Conservation (phyloP, 768 basidiomycete genomes). For the Termitomyces sp. region DNA sequence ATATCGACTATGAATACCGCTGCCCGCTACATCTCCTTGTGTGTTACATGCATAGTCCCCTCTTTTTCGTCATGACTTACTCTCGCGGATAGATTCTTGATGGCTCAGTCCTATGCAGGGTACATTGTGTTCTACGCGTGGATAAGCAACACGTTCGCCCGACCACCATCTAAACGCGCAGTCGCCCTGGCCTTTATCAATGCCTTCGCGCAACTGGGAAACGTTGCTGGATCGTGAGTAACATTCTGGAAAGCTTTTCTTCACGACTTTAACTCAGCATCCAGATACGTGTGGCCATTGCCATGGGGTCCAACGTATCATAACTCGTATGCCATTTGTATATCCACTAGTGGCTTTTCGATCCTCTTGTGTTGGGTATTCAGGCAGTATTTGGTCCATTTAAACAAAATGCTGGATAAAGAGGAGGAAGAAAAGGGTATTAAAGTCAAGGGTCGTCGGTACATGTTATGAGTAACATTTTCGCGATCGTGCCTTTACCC, state of each 20-base stretch:
- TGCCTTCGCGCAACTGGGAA: slow-evolving; percentile 76
- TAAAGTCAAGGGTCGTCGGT: slow-evolving; percentile 34
- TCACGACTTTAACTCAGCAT: neutral
- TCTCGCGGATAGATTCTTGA: slow-evolving; percentile 52
- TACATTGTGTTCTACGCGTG: slow-evolving; percentile 61
- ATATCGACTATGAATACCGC: slow-evolving; percentile 56
- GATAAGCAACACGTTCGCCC: slow-evolving; percentile 42
- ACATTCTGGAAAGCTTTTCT: neutral
- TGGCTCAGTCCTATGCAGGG: slow-evolving; percentile 69
- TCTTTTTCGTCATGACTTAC: neutral
- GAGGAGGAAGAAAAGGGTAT: slow-evolving; percentile 28
- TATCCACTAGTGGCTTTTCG: slow-evolving; percentile 43
- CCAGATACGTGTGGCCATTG: slow-evolving; percentile 61
- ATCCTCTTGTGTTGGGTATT: slow-evolving; percentile 48
- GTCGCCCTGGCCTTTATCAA: slow-evolving; percentile 84
- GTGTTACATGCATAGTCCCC: slow-evolving; percentile 13
- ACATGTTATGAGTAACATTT: slow-evolving; percentile 31
- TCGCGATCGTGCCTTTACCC: neutral
- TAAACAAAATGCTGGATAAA: slow-evolving; percentile 35
- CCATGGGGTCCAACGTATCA: slow-evolving; percentile 68
- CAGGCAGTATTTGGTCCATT: slow-evolving; percentile 32
- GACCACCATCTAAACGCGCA: slow-evolving; percentile 83
- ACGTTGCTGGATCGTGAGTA: slow-evolving; percentile 76
- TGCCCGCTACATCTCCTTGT: slow-evolving; percentile 64
- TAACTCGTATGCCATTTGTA: slow-evolving; percentile 70